Conservation (phyloP, 2,329 filamentous ascomycete species). For the Periconia macrospinosa region DNA sequence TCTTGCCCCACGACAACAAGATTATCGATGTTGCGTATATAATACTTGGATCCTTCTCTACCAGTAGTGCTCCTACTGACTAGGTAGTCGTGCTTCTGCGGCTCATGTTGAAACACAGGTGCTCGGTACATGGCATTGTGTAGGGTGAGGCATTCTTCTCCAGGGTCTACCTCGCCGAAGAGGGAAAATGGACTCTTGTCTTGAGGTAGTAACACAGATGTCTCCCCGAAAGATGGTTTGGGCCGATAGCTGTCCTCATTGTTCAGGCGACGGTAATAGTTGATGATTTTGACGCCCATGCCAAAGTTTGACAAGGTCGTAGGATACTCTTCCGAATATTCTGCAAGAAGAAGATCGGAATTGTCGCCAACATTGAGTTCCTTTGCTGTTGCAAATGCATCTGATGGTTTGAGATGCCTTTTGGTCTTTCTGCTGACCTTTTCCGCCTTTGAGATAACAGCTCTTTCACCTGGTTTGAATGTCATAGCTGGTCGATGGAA, state of each 20-base stretch:
- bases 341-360: conserved; percentile 81
- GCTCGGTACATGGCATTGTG: conserved; percentile 96
- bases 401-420: conserved; percentile 75
- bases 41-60: conserved; percentile 76
- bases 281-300: conserved; percentile 94
- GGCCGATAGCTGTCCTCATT: conserved; percentile 73
- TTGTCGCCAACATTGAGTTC: conserved; percentile 89
- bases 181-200: conserved; percentile 95
- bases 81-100: conserved; percentile 81
- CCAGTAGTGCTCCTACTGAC: conserved; percentile 82
- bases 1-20: conserved; percentile 90
- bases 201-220: conserved; percentile 82
- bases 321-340: conserved; percentile 94
- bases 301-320: conserved; percentile 93
- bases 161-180: conserved; percentile 89
- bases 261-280: conserved; percentile 90
- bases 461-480: conserved; percentile 69
- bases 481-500: conserved; percentile 82
- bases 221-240: conserved; percentile 84
- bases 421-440: conserved; percentile 74
- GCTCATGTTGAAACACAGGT: conserved; percentile 84
- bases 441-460: conserved; percentile 73
- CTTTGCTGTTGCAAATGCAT: conserved; percentile 77
- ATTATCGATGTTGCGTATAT: conserved; percentile 85
- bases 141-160: conserved; percentile 85